Base-by-base conservation (phyloP, 2,329 filamentous ascomycete genomes). In the Colletotrichum melonis region DNA sequence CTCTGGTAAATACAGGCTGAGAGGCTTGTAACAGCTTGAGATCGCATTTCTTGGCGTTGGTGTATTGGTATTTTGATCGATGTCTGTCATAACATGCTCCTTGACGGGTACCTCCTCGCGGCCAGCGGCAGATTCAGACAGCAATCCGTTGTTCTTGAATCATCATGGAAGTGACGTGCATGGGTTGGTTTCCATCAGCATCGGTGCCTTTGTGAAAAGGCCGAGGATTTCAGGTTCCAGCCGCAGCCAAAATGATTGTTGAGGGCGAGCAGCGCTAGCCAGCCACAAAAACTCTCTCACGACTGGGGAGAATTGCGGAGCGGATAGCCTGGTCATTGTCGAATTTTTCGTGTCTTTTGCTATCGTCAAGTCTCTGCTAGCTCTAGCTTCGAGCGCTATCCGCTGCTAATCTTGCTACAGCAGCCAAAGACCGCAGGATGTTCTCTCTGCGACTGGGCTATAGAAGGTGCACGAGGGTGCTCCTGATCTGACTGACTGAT, bases 281-380 rank as follows among this genome's bases (percentile, higher is more conserved):
- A 75, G 77, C 77, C 77, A 79, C 76, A 78, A 55, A 76, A 75
- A 79, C 78, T 73, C 67, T 65, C 73, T 69, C 78, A 82, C 76
- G 76, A 76, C 77, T 79, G 78, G 78, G 63, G 76, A 76, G 77
- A 81, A 81, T 83, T 80, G 83, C 82, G 86, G 81, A 80, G 81
- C 81, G 81, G 78, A 80, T 78, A 82, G 81, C 81, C 82, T 85
- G 80, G 82, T 80, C 78, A 84, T 82, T 82, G 84, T 84, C 84
- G 84, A 83, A 82, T 82, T 81, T 80, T 83, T 78, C 80, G 84
- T 84, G 82, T 85, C 83, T 86, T 92, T 90, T 92, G 92, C 92
- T 93, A 94, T 91, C 91, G 89, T 91, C 89, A 90, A 90, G 90
- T 82, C 83, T 84, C 67, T 84, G 83, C 91, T 93, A 93, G 90